Evolutionary conservation across 352 stramenopile genomes (phyloP).

Genomic region (Globisporangium carolinianum): DNA sequence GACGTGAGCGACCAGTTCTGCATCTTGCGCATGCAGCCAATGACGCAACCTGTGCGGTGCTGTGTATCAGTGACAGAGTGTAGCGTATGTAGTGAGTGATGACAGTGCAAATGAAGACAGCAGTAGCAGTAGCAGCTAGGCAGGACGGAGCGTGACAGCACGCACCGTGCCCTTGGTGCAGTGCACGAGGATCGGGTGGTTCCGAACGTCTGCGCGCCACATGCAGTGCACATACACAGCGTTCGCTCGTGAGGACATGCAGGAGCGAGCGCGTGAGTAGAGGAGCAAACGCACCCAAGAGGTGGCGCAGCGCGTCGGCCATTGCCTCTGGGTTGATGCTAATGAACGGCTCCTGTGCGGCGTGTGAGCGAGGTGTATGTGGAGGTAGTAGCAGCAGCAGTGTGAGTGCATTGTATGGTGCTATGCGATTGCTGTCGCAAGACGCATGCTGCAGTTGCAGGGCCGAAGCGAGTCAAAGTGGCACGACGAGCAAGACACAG

Average conservation of each 20-base stretch:
- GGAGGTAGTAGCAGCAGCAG: background rate
- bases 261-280: background rate
- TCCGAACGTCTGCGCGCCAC: constrained; percentile 50
- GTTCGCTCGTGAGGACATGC: background rate
- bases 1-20: constrained; percentile 83
- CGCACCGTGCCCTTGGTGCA: constrained; percentile 85
- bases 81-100: no score
- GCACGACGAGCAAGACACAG: background rate
- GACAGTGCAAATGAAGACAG: background rate
- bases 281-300: constrained; percentile 42
- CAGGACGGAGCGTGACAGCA: background rate
- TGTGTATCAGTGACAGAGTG: constrained; percentile 11
- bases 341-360: constrained; percentile 78
- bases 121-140: background rate
- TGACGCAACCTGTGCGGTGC: constrained; percentile 80
- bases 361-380: no score
- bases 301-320: constrained; percentile 62
- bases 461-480: background rate
- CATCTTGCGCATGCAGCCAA: constrained; percentile 85
- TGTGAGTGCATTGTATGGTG: background rate
- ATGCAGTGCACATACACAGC: no score
- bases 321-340: constrained; percentile 82
- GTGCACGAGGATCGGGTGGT: constrained; percentile 84
- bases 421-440: background rate
- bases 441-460: no score